Conservation (phyloP, 1,139 yeast genomes). For the Debaryomyces subglobosus region DNA sequence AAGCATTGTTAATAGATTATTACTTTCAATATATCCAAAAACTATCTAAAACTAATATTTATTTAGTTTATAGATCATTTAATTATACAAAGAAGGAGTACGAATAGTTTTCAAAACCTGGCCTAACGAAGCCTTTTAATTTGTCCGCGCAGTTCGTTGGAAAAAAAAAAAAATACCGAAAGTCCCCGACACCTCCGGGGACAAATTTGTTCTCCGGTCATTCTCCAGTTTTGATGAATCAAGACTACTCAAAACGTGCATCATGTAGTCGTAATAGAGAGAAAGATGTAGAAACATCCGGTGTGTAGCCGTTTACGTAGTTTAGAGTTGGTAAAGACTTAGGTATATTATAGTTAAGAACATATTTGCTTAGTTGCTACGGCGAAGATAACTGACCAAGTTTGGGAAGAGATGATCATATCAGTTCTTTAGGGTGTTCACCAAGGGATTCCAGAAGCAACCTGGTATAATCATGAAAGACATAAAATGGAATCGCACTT, state of each 20-base stretch:
- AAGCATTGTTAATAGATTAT: conserved; percentile 31
- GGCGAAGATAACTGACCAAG: background rate
- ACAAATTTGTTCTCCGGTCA: background rate
- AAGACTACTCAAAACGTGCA: background rate
- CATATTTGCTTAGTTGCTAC: background rate
- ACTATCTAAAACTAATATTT: conserved; percentile 7
- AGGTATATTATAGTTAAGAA: background rate
- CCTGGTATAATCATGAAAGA: background rate
- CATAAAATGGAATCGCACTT: background rate
- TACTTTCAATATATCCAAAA: conserved; percentile 6
- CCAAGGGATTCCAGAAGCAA: background rate
- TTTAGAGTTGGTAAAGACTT: background rate
- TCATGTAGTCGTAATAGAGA: background rate
- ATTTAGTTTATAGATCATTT: conserved; percentile 10
- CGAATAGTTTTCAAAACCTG: conserved; percentile 1
- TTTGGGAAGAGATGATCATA: background rate
- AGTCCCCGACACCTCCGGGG: conserved; percentile 11
- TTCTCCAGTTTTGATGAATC: background rate
- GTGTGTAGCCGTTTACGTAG: background rate
- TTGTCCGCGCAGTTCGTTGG: conserved; percentile 12
- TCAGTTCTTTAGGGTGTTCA: background rate
- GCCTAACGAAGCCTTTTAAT: conserved; percentile 10
- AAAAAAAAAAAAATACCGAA: conserved; percentile 7
- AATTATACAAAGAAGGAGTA: conserved; percentile 7
- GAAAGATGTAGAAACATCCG: background rate